Base-by-base conservation (phyloP, 1,284 basidiomycete species). In the Spongiforma sp. region DNA sequence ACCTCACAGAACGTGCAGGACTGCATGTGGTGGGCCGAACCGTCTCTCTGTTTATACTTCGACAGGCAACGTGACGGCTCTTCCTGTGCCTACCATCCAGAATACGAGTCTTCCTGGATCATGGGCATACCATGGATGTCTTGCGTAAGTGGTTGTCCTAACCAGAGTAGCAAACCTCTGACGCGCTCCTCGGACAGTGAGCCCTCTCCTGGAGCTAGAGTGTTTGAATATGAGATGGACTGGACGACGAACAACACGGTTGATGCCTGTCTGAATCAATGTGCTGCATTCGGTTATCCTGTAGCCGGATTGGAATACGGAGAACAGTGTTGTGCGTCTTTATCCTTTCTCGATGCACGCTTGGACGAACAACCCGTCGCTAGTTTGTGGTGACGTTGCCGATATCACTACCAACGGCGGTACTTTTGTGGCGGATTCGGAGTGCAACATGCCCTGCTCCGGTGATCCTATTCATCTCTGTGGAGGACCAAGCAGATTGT, bases 21-120 rank as follows among this genome's bases (percentile, higher is more conserved):
- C 91, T 75, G 85, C 85, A 50, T 93, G 91, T 67, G 91, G 91
- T 69, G 90, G 86, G 14, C 83, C 86, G 3, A 88, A 87, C 69
- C 83, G 86, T n/a, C 73, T 93, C 53, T 91, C 89, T 1, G 84
- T 92, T 15, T 93, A 93, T 69, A 82, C 86, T 1, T 79, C 83
- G 0, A 83, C 76, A 1, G 80, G 79, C 5, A 83, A 78, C 48
- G 79, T 92, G 52, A 84, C 81, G 0, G 80, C 80, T 11, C 76
- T 87, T 26, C 85, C 91, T 1, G 83, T 92, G 10, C 90, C 91
- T 6, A 77, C 79, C 0, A 71, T 83, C 5, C 82, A 86, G 69
- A 87, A 79, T 17, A 84, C 82, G 1, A 80, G 74, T 65, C 83
- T 92, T 34, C 88, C 89, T 1, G 86, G 86, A 19, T 75, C 84